Evolutionary conservation across 495 filamentous ascomycete species (phyloP).

Genomic region (Cetradonia linearis): DNA sequence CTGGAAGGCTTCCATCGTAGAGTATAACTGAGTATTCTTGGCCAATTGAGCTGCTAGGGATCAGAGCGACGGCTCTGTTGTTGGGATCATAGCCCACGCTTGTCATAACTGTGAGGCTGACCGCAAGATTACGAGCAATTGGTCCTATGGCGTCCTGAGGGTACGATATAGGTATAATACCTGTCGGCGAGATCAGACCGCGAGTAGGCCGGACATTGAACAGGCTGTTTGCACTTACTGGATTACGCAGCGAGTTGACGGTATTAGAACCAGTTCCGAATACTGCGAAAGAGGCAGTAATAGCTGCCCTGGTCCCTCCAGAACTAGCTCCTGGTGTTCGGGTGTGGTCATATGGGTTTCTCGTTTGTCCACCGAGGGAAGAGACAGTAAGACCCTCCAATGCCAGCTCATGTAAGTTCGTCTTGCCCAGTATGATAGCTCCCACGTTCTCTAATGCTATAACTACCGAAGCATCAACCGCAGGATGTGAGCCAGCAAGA

Average conservation of each 20-base stretch:
- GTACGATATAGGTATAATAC: slow-evolving; percentile 50
- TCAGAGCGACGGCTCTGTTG: slow-evolving; percentile 36
- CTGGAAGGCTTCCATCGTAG: slow-evolving; percentile 31
- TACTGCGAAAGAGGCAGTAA: slow-evolving; percentile 49
- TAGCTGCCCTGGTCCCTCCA: slow-evolving; percentile 50
- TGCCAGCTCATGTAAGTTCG: slow-evolving; percentile 56
- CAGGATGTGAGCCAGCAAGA: slow-evolving; percentile 37
- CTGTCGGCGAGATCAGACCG: slow-evolving; percentile 42
- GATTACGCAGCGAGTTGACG: slow-evolving; percentile 51
- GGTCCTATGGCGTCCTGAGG: slow-evolving; percentile 54
- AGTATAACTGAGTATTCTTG: slow-evolving; percentile 37
- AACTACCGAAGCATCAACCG: slow-evolving; percentile 41
- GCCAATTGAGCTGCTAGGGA: slow-evolving; percentile 28
- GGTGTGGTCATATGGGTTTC: slow-evolving; percentile 52
- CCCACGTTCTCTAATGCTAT: slow-evolving; percentile 43
- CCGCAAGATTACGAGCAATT: slow-evolving; percentile 44
- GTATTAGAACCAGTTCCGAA: slow-evolving; percentile 54
- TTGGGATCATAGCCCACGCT: slow-evolving; percentile 36
- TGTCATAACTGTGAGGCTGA: slow-evolving; percentile 48
- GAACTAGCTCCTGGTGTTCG: slow-evolving; percentile 56
- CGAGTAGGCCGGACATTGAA: slow-evolving; percentile 51
- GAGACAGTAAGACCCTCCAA: slow-evolving; percentile 52
- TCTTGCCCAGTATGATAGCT: slow-evolving; percentile 55
- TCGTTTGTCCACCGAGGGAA: slow-evolving; percentile 49
- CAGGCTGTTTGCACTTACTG: slow-evolving; percentile 51